A percentile compares a stretch with the other conserved stretches of the same genome.
Conservation (phyloP, 306 rosid genomes). For the Malus fusca region DNA sequence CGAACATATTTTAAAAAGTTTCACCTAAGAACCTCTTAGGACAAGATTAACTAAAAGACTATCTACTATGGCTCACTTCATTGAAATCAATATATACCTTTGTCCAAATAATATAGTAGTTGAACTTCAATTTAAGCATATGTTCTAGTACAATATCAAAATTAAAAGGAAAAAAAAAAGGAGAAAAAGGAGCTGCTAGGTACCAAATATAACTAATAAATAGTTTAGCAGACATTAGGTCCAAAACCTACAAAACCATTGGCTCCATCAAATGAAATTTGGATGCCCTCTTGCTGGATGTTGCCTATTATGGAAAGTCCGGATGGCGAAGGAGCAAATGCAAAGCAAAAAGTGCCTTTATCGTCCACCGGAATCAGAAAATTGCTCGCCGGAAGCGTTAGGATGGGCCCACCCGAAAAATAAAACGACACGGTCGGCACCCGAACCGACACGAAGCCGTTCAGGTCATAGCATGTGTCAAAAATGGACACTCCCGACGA, state of each 20-base stretch:
- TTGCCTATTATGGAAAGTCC: constrained; percentile 72
- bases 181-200: background rate
- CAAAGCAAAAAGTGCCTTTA: constrained; percentile 73
- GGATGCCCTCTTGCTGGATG: constrained; percentile 87
- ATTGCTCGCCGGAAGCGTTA: constrained; percentile 75
- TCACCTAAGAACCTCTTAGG: background rate
- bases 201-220: background rate
- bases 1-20: background rate
- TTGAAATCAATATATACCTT: background rate
- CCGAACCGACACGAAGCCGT: constrained; percentile 72
- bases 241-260: constrained; percentile 90
- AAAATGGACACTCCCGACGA: constrained; percentile 54
- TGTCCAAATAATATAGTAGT: background rate
- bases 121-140: background rate
- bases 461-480: constrained; percentile 65
- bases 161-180: background rate
- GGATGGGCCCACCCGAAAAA: constrained; percentile 63
- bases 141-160: too few species aligned
- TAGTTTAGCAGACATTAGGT: constrained; percentile 58
- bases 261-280: constrained; percentile 67
- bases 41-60: background rate
- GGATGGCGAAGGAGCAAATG: constrained; percentile 51
- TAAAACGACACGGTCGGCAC: constrained; percentile 84
- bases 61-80: background rate
- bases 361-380: constrained; percentile 64